These are phyloP conservation scores for Cyberlindnera xylosilytica DNA, from an alignment of 805 yeast species.

Conservation along the genomic window DNA sequence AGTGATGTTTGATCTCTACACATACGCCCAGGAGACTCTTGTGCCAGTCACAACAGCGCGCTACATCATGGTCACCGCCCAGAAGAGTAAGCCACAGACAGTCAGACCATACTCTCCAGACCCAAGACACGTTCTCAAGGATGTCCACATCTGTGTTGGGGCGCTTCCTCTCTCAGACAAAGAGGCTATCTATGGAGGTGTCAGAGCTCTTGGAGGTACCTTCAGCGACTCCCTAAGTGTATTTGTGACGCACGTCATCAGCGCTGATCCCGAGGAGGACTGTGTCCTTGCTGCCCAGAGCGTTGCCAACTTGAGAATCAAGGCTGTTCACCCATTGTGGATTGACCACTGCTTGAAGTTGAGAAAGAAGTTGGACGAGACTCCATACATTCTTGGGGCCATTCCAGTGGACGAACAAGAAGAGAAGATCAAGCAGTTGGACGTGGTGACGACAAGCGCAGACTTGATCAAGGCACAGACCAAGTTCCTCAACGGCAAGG, in stretches of 20 bases:
- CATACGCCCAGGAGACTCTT: conserved; percentile 46
- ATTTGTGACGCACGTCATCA: conserved; percentile 76
- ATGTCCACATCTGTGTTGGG: conserved; percentile 58
- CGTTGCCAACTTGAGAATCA: conserved; percentile 40
- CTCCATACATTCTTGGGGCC: conserved; percentile 38
- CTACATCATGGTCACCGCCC: conserved; percentile 56
- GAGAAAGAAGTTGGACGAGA: conserved; percentile 48
- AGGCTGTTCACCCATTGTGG: conserved; percentile 78
- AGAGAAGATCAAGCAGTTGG: conserved; percentile 13
- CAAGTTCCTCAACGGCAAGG: conserved; percentile 40
- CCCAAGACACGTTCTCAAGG: conserved; percentile 60
- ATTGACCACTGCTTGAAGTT: conserved; percentile 62
- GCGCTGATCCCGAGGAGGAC: conserved; percentile 54
- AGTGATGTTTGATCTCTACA: conserved; percentile 41
- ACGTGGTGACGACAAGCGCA: conserved; percentile 9
- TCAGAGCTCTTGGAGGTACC: conserved; percentile 73
- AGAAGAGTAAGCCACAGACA: conserved; percentile 41
- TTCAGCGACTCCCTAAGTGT: conserved; percentile 57
- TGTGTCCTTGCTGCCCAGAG: conserved; percentile 51
- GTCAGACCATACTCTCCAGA: conserved; percentile 68
- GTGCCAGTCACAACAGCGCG: conserved; percentile 61
- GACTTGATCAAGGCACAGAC: conserved; percentile 10
- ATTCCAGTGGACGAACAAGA: conserved; percentile 11
- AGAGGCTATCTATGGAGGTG: conserved; percentile 67
- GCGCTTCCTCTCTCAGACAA: conserved; percentile 55